A percentile compares a stretch with the other conserved stretches of the same genome.
These are phyloP conservation scores for Linum trigynum DNA, from an alignment of 345 rosid genomes.

Conservation along the genomic window DNA sequence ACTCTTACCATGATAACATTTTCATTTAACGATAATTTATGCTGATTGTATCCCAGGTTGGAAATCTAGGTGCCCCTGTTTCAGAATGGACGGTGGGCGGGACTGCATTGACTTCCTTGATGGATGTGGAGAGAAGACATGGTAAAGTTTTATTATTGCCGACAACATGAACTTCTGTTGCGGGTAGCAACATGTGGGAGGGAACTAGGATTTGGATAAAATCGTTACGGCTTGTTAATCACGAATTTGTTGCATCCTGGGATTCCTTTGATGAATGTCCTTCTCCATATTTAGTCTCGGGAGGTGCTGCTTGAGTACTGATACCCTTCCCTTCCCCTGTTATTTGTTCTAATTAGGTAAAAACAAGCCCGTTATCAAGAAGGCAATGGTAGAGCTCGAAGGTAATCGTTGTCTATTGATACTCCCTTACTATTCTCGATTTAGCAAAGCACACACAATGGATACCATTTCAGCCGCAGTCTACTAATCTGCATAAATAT, in stretches of 20 bases:
- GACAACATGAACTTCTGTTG: background rate
- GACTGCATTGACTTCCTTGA: constrained; percentile 79
- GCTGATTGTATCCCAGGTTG: constrained; percentile 49
- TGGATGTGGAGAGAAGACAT: constrained; percentile 99
- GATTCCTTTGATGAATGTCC: too few relatives aligned
- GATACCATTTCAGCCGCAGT: background rate
- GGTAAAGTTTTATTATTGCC: constrained; percentile 28
- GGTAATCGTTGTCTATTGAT: constrained; percentile 28
- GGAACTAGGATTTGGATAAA: too few relatives aligned
- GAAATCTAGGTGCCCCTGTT: constrained; percentile 79
- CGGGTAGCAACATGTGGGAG: too few relatives aligned
- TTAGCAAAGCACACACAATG: background rate
- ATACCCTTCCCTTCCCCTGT: too few relatives aligned
- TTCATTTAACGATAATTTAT: background rate
- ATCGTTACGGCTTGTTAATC: too few relatives aligned
- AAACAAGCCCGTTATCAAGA: constrained; percentile 95
- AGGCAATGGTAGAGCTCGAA: constrained; percentile 97
- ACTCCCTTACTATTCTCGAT: background rate
- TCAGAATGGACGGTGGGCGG: constrained; percentile 89
- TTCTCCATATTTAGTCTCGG: too few relatives aligned
- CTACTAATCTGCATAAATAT: background rate
- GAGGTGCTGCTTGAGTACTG: too few relatives aligned
- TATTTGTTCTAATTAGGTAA: constrained; percentile 36
- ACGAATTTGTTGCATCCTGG: too few relatives aligned
- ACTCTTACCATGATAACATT: background rate